phyloP scores from a whole-genome alignment of 2,329 filamentous ascomycete genomes.

The Ascocoryne sarcoides region DNA sequence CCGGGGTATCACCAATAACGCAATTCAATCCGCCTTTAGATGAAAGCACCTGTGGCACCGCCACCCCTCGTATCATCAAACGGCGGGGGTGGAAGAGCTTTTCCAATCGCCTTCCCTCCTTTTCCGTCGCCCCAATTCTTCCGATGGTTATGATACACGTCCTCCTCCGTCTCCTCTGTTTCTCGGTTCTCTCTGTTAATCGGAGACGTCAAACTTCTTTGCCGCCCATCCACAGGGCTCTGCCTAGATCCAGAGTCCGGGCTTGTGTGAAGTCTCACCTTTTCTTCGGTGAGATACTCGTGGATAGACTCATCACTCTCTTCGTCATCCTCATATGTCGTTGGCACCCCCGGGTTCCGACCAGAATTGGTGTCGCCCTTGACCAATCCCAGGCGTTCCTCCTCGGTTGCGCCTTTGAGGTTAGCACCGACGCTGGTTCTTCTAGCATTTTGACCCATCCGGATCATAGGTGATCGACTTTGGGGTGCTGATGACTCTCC shows the following conservation, averaged over 20 bases:
- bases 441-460: constrained; percentile 30
- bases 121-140: neutral
- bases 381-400: constrained; percentile 77
- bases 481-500: constrained; percentile 13
- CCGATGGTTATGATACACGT: neutral
- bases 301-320: constrained; percentile 7
- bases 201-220: neutral
- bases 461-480: constrained; percentile 30
- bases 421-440: constrained; percentile 31
- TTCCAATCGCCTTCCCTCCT: neutral
- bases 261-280: neutral
- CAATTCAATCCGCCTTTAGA: too few species aligned
- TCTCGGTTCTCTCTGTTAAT: neutral
- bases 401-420: constrained; percentile 59
- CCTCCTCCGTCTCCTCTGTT: neutral
- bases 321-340: constrained; percentile 17
- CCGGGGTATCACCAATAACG: too few species aligned
- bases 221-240: too few species aligned
- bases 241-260: neutral
- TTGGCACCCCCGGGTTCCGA: constrained; percentile 6
- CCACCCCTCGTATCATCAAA: neutral
- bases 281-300: neutral
- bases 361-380: constrained; percentile 50
- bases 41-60: neutral
- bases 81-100: neutral